Base-by-base conservation (phyloP, 306 rosid genomes). In the Vachellia collinsii region DNA sequence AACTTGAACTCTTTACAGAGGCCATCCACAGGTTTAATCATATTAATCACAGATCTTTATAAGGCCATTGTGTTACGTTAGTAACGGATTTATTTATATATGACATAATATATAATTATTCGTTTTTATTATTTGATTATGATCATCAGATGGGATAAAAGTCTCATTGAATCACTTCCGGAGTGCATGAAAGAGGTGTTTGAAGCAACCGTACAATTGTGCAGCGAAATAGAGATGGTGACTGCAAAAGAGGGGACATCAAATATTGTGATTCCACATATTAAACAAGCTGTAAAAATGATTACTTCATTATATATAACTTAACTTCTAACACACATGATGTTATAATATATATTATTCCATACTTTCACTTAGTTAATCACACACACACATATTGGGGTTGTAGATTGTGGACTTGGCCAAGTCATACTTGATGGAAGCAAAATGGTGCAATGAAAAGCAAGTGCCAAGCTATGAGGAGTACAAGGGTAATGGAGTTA, bases 171-270 rank as follows among this genome's bases (percentile, higher is more conserved):
- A 36, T 59, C 80, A 8, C 83, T 83, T 41, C 81, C 86, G 29
- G 70, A 79, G n/a, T 58, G 77, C 78, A 83, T 79, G 83, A 83
- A 83, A 79, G 71, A 34, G 43, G 58, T 76, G 44, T 82, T 62
- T 77, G 42, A 63, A 13, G 20, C 62, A 25, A 0, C 73, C 3
- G 0, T 50, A 8, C 37, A 51, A 63, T 0, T 72, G 6, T 48
- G 20, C 34, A 39, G 3, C 0, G 81, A 76, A 67, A 80, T 80
- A 17, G 81, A 79, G 16, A n/a, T 1, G 22, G 6, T 17, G 20
- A 47, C 66, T 0, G 19, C 11, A 3, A 7, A 53, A 64, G 5
- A 39, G 23, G 42, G 79, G 38, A 51, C 65, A 6, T 59, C 65
- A 59, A 20, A 23, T 20, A 0, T 59, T 59, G 37, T 59, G 37